phyloP scores from a whole-genome alignment of 768 basidiomycete species.

The Cyclocybe aegerita region DNA sequence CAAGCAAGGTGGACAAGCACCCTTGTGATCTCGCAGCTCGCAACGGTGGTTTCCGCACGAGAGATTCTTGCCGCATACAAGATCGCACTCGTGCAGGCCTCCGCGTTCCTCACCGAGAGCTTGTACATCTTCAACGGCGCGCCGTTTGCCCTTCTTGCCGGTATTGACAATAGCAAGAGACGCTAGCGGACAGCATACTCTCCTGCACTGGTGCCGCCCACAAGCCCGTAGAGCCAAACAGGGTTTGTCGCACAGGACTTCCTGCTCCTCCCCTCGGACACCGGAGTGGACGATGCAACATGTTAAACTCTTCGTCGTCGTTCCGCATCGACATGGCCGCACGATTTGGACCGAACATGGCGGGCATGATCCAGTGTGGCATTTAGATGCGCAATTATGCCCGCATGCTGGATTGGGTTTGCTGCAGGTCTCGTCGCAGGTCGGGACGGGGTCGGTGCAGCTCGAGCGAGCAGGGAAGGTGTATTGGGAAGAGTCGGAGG shows the following conservation, averaged over 20 bases:
- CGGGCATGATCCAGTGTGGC: slow-evolving; percentile 80
- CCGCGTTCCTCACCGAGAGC: slow-evolving; percentile 57
- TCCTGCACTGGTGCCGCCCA: slow-evolving; percentile 82
- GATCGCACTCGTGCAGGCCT: slow-evolving; percentile 82
- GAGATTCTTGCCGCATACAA: slow-evolving; percentile 73
- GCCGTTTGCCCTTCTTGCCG: slow-evolving; percentile 63
- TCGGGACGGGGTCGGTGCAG: slow-evolving; percentile 81
- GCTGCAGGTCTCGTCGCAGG: slow-evolving; percentile 68
- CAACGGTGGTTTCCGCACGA: slow-evolving; percentile 80
- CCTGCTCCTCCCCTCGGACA: slow-evolving; percentile 32
- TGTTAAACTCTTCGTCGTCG: slow-evolving; percentile 50
- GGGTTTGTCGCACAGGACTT: slow-evolving; percentile 77
- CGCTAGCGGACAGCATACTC: slow-evolving; percentile 89
- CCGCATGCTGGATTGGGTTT: slow-evolving; percentile 65
- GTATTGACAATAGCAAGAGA: slow-evolving; percentile 40
- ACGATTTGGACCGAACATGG: slow-evolving; percentile 72
- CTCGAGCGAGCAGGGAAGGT: slow-evolving; percentile 41
- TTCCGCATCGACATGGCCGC: slow-evolving; percentile 86
- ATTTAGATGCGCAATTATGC: slow-evolving; percentile 68
- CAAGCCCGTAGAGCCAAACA: slow-evolving; percentile 81
- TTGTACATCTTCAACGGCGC: slow-evolving; percentile 25
- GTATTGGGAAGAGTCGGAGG: slow-evolving; percentile 23
- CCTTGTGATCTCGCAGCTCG: slow-evolving; percentile 78
- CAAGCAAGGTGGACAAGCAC: slow-evolving; percentile 80
- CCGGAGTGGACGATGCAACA: slow-evolving; percentile 50